These are phyloP conservation scores for Calonectria montana DNA, from an alignment of 2,329 filamentous ascomycete species.

Conservation along the genomic window DNA sequence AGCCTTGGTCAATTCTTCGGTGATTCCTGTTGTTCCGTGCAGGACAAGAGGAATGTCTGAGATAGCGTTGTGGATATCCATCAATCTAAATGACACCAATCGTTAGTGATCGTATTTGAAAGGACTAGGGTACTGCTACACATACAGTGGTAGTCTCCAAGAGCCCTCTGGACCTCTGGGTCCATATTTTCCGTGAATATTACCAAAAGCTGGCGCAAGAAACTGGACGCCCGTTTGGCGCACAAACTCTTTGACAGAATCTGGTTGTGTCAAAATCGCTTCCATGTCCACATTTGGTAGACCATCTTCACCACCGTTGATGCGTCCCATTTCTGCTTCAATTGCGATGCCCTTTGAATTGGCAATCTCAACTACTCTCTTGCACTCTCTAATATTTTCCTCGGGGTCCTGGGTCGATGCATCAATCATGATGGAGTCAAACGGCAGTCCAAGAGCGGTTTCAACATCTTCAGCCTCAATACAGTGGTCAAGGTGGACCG, in stretches of 20 bases:
- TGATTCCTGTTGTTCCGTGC: conserved; percentile 20
- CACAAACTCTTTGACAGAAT: conserved; percentile 15
- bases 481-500: conserved; percentile 70
- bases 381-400: conserved; percentile 69
- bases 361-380: conserved; percentile 68
- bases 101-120: not conserved
- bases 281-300: conserved; percentile 21
- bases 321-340: conserved; percentile 70
- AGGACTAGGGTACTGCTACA: not conserved
- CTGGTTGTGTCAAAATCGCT: conserved; percentile 18
- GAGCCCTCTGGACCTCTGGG: not conserved
- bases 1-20: conserved; percentile 1
- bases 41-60: conserved; percentile 13
- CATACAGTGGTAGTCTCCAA: not conserved
- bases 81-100: not conserved
- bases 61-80: conserved; percentile 15
- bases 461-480: conserved; percentile 47
- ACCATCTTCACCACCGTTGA: conserved; percentile 24
- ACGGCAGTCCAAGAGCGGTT: conserved; percentile 52
- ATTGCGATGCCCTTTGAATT: conserved; percentile 70
- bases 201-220: conserved; percentile 23
- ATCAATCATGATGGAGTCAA: conserved; percentile 75
- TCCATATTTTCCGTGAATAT: conserved; percentile 23
- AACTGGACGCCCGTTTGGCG: conserved; percentile 18
- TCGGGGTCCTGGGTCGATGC: conserved; percentile 73